Base-by-base conservation (phyloP, 2,329 filamentous ascomycete genomes). In the Rhinocladiella mackenziei region DNA sequence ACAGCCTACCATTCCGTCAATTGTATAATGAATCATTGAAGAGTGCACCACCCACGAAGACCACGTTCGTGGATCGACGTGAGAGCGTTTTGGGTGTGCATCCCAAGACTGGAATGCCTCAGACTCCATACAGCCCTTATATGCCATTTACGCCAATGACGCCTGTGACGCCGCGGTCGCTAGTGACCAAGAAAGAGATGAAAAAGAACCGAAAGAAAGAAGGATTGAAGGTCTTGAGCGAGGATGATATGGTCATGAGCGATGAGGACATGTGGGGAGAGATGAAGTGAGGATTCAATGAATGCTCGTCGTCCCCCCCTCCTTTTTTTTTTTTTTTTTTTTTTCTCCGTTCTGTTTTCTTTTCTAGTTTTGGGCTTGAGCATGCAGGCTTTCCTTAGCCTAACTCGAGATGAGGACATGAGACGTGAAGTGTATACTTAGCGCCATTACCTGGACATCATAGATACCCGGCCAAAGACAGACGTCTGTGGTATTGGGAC, bases 131-230 rank as follows among this genome's bases (percentile, higher is more conserved):
- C 43, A 72, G 68, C 50, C 69, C 71, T 5, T 74, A 74, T 46
- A 73, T 72, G 67, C 71, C 71, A 1, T 70, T 68, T 37, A 74
- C 70, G 2, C 71, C 71, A 0, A 64, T 74, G 15, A 74, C 71
- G 1, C 71, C 71, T 1, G 60, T 74, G 30, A 73, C 71, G 1
- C 48, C 48, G 3, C 43, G 48, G 5, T 41, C 45, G n/a, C 70
- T 71, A 23, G 64, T 72, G 34, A 69, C 64, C 13, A 68, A 66
- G 54, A 61, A 66, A 36, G 65, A 73, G 45, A 61, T 68, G 38
- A 68, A 64, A 45, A 60, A 62, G 17, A 64, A 64, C 51, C 62
- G 63, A 34, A 68, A 63, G 54, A 62, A 66, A 44, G 67, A 67
- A 45, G 68, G 68, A 5, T 55, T 70, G 19, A 63, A 64, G 23